A percentile compares a stretch with the other conserved stretches of the same genome.
Evolutionary conservation across 139 green algal species (phyloP).

Genomic region (Auxenochlorella pyrenoidosa): DNA sequence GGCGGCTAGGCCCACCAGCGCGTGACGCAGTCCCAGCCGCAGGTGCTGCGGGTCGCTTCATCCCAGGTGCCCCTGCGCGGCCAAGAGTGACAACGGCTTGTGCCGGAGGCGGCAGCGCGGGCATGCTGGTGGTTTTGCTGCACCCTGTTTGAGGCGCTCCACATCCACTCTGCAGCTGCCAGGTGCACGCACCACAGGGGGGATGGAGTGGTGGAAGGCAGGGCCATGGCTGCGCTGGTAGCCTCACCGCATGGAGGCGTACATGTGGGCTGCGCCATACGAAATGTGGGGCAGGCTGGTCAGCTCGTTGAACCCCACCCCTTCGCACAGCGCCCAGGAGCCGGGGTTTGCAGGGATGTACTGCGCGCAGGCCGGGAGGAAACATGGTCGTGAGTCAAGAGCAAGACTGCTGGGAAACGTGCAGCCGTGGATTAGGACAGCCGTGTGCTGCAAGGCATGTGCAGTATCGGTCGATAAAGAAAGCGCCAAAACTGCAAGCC

Average conservation of each 20-base stretch:
- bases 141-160: too few species aligned
- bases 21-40: conserved; percentile 22
- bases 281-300: not conserved
- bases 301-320: not conserved
- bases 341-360: conserved; percentile 6
- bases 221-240: not conserved
- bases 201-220: not conserved
- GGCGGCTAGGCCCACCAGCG: not conserved
- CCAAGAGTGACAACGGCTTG: too few species aligned
- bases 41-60: not conserved
- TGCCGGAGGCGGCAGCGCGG: too few species aligned
- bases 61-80: conserved; percentile 10
- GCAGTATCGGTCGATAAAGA: too few species aligned
- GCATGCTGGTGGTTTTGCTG: too few species aligned
- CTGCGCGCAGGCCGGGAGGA: not conserved
- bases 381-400: not conserved
- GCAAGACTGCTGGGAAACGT: not conserved
- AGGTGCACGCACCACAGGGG: too few species aligned
- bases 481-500: too few species aligned
- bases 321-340: not conserved
- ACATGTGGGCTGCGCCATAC: not conserved
- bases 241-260: not conserved
- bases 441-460: too few species aligned
- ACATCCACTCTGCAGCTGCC: too few species aligned
- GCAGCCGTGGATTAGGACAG: too few species aligned